Conservation (phyloP, 345 rosid genomes). For the Toxicodendron radicans region DNA sequence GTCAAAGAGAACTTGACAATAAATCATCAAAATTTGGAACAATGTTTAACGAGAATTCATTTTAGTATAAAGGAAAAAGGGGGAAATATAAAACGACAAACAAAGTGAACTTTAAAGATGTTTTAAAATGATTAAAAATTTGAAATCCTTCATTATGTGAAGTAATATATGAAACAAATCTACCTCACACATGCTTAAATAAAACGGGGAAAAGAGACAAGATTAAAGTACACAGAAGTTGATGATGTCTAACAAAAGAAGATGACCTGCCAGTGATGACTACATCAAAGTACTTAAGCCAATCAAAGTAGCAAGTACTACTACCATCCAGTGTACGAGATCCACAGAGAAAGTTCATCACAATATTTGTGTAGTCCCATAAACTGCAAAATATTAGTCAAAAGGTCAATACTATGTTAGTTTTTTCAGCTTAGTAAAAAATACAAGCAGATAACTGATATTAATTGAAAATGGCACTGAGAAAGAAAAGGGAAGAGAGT, state of each 20-base stretch:
- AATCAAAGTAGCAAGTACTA: conserved; percentile 59
- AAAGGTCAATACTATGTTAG: no score
- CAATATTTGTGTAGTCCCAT: conserved; percentile 97
- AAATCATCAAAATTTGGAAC: background rate
- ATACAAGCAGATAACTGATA: no score
- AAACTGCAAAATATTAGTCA: conserved; percentile 55
- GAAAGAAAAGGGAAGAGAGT: background rate
- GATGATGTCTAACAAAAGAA: conserved; percentile 16
- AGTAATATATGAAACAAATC: background rate
- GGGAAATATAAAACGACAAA: background rate
- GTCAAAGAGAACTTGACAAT: background rate
- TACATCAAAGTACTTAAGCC: conserved; percentile 91
- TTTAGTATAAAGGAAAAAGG: background rate
- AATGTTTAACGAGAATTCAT: background rate
- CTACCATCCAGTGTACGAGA: conserved; percentile 39
- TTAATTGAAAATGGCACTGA: background rate
- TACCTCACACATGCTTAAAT: background rate
- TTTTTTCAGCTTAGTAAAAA: no score
- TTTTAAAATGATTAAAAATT: background rate
- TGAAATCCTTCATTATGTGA: background rate
- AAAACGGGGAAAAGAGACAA: background rate
- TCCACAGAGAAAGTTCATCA: conserved; percentile 93
- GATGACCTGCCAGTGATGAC: conserved; percentile 92
- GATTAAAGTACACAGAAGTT: background rate
- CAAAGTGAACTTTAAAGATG: background rate